These are phyloP conservation scores for Solanum ossicruentum DNA, from an alignment of 257 asterid genomes.

Conservation along the genomic window DNA sequence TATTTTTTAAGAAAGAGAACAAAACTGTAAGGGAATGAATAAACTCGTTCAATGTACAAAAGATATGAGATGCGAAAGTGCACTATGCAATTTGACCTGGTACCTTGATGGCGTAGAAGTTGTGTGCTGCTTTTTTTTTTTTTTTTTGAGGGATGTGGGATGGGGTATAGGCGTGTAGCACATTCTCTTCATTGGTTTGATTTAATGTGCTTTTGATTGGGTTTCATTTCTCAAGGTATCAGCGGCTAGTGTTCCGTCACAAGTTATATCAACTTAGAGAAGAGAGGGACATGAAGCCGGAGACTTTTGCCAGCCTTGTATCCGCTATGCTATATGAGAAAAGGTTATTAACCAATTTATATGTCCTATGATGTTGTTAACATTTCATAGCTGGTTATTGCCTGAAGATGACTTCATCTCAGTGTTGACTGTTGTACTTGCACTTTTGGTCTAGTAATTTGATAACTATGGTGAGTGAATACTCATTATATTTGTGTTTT, in stretches of 20 bases:
- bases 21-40: too few relatives aligned
- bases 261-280: constrained; percentile 80
- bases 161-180: not conserved
- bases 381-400: not conserved
- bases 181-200: not conserved
- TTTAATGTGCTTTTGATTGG: constrained; percentile 1
- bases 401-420: not conserved
- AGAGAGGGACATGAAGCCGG: constrained; percentile 98
- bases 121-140: too few relatives aligned
- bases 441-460: not conserved
- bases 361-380: not conserved
- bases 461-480: not conserved
- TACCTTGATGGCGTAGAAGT: too few relatives aligned
- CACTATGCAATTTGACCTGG: too few relatives aligned
- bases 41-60: too few relatives aligned
- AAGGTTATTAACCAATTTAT: constrained; percentile 33
- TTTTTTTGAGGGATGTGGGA: not conserved
- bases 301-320: constrained; percentile 92
- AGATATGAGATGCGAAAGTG: too few relatives aligned
- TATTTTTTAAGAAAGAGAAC: too few relatives aligned
- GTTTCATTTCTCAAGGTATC: constrained; percentile 36
- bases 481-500: not conserved
- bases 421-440: too few relatives aligned
- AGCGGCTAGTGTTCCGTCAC: constrained; percentile 83
- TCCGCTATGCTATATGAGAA: constrained; percentile 85